phyloP scores from a whole-genome alignment of 139 green algal species.

The Tetraselmis chui region DNA sequence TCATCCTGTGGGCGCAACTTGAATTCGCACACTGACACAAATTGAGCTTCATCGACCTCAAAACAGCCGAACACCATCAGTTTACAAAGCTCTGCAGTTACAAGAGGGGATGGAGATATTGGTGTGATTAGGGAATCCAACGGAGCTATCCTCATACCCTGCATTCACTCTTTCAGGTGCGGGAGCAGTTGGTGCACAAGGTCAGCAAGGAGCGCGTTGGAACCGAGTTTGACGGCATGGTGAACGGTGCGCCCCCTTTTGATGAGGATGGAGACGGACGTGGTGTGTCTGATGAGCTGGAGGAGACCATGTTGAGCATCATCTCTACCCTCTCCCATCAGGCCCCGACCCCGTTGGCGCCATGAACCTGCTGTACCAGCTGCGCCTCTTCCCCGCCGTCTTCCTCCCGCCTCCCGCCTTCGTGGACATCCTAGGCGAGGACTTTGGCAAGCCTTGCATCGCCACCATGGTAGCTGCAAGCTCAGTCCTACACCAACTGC shows the following conservation, averaged over 20 bases:
- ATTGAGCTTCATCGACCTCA: no score
- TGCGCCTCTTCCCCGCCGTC: conserved; percentile 65
- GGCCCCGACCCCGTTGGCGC: conserved; percentile 53
- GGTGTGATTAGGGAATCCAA: no score
- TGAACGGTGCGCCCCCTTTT: conserved; percentile 43
- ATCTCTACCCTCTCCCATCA: conserved; percentile 18
- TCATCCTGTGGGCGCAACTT: no score
- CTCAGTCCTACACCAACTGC: no score
- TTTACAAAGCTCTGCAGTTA: no score
- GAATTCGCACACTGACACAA: no score
- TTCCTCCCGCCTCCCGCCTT: conserved; percentile 43
- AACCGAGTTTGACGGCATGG: conserved; percentile 80
- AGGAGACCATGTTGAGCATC: conserved; percentile 1
- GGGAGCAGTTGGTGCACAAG: conserved; percentile 55
- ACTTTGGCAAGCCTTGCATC: conserved; percentile 30
- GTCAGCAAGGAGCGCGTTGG: conserved; percentile 76
- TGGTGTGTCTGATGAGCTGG: neutral
- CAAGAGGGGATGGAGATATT: no score
- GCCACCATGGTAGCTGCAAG: conserved; percentile 22
- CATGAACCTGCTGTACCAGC: conserved; percentile 51
- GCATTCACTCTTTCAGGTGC: no score
- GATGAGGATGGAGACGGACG: neutral
- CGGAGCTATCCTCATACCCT: no score
- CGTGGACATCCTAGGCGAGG: conserved; percentile 9
- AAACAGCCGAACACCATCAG: no score